phyloP scores from a whole-genome alignment of 495 filamentous ascomycete species.

The Mytilinidion resinicola region DNA sequence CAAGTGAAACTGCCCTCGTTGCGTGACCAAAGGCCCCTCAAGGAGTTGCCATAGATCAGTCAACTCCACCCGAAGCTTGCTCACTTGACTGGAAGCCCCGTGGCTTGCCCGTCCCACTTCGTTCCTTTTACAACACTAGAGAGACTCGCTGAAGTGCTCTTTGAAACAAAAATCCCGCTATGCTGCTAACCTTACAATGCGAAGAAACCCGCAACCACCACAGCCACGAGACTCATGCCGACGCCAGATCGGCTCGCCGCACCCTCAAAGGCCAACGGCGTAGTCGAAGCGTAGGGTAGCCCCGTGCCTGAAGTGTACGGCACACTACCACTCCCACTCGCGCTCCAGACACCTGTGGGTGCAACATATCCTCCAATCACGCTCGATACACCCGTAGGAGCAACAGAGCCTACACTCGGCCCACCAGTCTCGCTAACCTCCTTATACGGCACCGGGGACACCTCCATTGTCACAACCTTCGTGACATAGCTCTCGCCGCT shows the following conservation, averaged over 20 bases:
- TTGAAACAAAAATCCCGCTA: too few relatives aligned
- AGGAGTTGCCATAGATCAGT: too few relatives aligned
- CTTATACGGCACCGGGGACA: neutral
- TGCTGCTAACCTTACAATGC: constrained; percentile 2
- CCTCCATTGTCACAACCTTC: neutral
- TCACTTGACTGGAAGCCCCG: too few relatives aligned
- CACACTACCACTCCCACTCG: neutral
- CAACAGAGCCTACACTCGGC: neutral
- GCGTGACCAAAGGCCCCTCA: too few relatives aligned
- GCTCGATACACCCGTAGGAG: neutral
- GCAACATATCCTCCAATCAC: neutral
- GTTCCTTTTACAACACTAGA: too few relatives aligned
- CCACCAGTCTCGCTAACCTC: neutral
- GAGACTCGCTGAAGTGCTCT: too few relatives aligned
- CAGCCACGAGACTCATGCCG: constrained; percentile 3
- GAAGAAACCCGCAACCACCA: constrained; percentile 11
- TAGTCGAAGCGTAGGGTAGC: neutral
- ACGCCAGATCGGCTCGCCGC: constrained; percentile 9
- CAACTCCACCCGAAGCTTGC: too few relatives aligned
- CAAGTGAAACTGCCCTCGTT: too few relatives aligned
- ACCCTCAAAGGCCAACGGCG: constrained; percentile 6
- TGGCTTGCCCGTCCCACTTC: too few relatives aligned
- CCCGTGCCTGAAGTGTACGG: neutral
- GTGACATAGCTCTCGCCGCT: neutral
- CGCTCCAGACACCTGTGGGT: neutral